A percentile compares a stretch with the other conserved stretches of the same genome.
phyloP scores from a whole-genome alignment of 805 yeast species.

The Nadsonia fulvescens region DNA sequence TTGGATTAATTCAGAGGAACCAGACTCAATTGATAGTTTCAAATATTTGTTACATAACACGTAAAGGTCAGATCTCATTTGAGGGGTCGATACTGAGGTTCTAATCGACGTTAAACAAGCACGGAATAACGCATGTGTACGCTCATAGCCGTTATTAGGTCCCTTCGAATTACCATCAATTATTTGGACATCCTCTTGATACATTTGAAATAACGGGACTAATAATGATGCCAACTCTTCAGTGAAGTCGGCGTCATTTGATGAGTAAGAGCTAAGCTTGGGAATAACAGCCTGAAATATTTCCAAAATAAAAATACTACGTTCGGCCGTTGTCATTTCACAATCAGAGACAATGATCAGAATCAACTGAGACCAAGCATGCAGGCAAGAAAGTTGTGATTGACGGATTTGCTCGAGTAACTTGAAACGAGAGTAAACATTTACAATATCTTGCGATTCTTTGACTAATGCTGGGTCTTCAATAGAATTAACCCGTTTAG shows the following conservation, averaged over 20 bases:
- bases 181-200: slow-evolving; percentile 25
- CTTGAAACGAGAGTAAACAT: slow-evolving; percentile 26
- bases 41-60: slow-evolving; percentile 51
- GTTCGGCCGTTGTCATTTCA: slow-evolving; percentile 24
- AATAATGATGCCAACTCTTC: slow-evolving; percentile 63
- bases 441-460: slow-evolving; percentile 21
- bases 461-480: slow-evolving; percentile 6
- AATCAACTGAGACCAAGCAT: slow-evolving; percentile 70
- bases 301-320: slow-evolving; percentile 52
- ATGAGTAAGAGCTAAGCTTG: slow-evolving; percentile 56
- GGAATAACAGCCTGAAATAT: slow-evolving; percentile 63
- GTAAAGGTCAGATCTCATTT: slow-evolving; percentile 64
- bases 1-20: slow-evolving; percentile 15
- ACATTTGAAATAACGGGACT: slow-evolving; percentile 48
- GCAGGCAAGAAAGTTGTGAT: slow-evolving; percentile 43
- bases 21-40: slow-evolving; percentile 24
- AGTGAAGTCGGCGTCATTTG: slow-evolving; percentile 44
- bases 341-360: slow-evolving; percentile 56
- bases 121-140: slow-evolving; percentile 52
- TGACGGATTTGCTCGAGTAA: slow-evolving; percentile 12
- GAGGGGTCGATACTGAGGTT: slow-evolving; percentile 47
- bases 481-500: slow-evolving; percentile 4
- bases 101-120: slow-evolving; percentile 59
- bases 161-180: slow-evolving; percentile 2
- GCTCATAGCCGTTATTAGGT: slow-evolving; percentile 22